Evolutionary conservation across 768 basidiomycete species (phyloP), one percentile per base, ranked within the genome.

Genomic region (Leccinum disarticulatum): DNA sequence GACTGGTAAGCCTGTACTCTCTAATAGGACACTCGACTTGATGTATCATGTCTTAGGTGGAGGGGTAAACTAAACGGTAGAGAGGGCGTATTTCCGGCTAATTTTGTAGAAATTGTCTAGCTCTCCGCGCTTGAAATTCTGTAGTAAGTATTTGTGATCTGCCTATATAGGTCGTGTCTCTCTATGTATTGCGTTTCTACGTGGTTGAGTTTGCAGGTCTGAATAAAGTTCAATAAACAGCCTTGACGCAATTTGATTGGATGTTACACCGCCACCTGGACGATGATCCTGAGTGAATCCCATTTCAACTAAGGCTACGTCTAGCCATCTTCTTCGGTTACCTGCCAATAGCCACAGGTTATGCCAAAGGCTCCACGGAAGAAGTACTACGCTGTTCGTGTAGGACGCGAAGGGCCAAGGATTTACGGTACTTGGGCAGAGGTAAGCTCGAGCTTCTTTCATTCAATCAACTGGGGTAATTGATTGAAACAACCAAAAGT

Each of bases 31-130:
- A 43, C 46, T 47, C 50, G 6, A 56, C 56, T 52, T 22, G 38
- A 38, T 6, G 17, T 33, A 22, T 46, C 19, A 22, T 22, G 43
- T 22, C 19, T 15, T 59, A 91, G 89, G 89, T 93, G 91, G 91
- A 87, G 79, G 14, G 91, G 91, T n/a, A 87, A 83, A 68, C 61
- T 86, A 2, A 73, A 81, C 22, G 81, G 80, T 15, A 71, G 78
- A 41, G 76, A 83, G 63, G 91, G 91, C 0, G 81, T 87, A 49
- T 93, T 93, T 71, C 91, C 91, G 35, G 91, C 91, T 15, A 92
- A 92, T 70, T 91, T 90, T 66, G 88, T 91, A n/a, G 88, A 91
- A 68, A 72, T 91, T 58, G 74, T 79, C 28, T 81, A 69, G 61
- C 15, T 11, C 13, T 57, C 22, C 14, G 27, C 35, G 19, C 43